A percentile compares a stretch with the other conserved stretches of the same genome.
These are phyloP conservation scores for Phytophthora meadii DNA, from an alignment of 352 stramenopile genomes.

Conservation along the genomic window DNA sequence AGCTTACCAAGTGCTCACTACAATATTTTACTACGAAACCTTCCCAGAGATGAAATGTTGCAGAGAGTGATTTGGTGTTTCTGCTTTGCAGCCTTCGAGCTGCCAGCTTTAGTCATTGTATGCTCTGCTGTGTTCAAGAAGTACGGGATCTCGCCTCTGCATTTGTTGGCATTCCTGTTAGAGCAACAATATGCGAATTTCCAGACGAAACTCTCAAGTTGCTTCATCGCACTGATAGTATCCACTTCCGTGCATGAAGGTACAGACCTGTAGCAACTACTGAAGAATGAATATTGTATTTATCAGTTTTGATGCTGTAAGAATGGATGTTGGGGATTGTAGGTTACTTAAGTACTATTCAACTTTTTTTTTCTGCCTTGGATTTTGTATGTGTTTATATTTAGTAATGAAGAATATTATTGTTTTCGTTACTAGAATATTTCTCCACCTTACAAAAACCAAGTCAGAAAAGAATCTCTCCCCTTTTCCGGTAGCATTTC, in stretches of 20 bases:
- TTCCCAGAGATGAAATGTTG: constrained; percentile 8
- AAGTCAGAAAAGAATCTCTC: constrained; percentile 15
- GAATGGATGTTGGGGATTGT: neutral
- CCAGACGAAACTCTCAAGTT: constrained; percentile 35
- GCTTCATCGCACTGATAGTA: constrained; percentile 27
- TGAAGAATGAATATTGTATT: too few relatives aligned
- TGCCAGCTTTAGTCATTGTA: constrained; percentile 20
- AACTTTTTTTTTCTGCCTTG: too few relatives aligned
- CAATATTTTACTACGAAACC: constrained; percentile 26
- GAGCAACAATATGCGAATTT: constrained; percentile 45
- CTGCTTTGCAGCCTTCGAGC: constrained; percentile 16
- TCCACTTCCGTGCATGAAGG: constrained; percentile 32
- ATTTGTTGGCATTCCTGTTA: constrained; percentile 46
- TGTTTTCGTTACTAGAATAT: neutral
- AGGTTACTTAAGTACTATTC: too few relatives aligned
- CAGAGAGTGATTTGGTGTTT: constrained; percentile 14
- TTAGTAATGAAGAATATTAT: neutral
- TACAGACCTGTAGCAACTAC: neutral
- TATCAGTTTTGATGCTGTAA: neutral
- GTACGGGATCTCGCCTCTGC: constrained; percentile 36
- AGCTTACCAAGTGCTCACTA: constrained; percentile 36
- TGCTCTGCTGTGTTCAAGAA: constrained; percentile 28
- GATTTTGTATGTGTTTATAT: too few relatives aligned
- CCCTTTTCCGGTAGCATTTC: constrained; percentile 21
- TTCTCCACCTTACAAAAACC: constrained; percentile 9